phyloP scores from a whole-genome alignment of 257 asterid species.

The Handroanthus guayacan region DNA sequence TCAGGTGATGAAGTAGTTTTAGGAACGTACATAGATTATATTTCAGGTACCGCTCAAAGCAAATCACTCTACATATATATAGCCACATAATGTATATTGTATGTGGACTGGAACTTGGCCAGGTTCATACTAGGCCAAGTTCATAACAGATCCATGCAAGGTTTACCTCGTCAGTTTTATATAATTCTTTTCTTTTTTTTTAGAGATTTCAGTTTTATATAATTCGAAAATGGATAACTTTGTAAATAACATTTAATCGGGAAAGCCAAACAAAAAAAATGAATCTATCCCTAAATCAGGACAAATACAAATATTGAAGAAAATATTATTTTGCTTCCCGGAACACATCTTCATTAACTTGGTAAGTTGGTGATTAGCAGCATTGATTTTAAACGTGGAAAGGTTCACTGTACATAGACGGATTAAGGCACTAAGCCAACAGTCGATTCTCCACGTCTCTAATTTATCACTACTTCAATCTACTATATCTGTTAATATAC shows the following conservation, averaged over 20 bases:
- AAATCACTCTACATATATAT: neutral
- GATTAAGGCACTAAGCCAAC: neutral
- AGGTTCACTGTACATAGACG: constrained; percentile 26
- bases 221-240: neutral
- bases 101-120: neutral
- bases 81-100: neutral
- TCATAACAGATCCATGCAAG: neutral
- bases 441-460: constrained; percentile 34
- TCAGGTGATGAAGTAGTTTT: no score
- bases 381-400: neutral
- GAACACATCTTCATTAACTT: neutral
- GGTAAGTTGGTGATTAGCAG: neutral
- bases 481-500: no score
- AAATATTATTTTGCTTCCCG: neutral
- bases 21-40: no score
- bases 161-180: neutral
- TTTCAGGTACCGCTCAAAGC: neutral
- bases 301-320: neutral
- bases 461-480: neutral
- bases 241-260: no score
- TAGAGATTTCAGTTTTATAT: neutral
- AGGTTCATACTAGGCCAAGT: neutral
- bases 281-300: constrained; percentile 6
- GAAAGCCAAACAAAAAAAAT: neutral
- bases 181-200: no score